phyloP scores from a whole-genome alignment of 208 protist genomes.

The Trypanosoma vivax region DNA sequence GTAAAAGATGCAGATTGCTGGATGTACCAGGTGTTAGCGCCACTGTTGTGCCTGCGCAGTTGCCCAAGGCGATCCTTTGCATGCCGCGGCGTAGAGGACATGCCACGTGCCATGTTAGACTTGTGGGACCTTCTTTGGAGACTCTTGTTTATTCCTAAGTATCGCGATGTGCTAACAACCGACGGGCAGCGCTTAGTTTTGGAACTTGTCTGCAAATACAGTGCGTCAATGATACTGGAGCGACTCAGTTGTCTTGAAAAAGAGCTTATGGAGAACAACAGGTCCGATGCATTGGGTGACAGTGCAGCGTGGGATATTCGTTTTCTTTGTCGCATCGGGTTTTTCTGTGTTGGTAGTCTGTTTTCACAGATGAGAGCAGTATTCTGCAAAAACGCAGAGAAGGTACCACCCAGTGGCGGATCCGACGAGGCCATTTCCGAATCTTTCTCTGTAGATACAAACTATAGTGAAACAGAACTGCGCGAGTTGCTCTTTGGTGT shows the following conservation, averaged over 20 bases:
- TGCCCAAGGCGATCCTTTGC: constrained; percentile 17
- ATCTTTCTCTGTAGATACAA: background rate
- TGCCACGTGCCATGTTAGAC: constrained; percentile 1
- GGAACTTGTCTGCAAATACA: constrained; percentile 22
- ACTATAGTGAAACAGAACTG: constrained; percentile 3
- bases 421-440: no score
- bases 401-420: no score
- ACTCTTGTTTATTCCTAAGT: constrained; percentile 8
- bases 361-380: constrained; percentile 3
- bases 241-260: constrained; percentile 2
- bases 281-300: background rate
- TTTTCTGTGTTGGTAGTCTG: constrained; percentile 16
- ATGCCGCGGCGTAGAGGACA: background rate
- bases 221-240: constrained; percentile 3
- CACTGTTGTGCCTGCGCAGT: constrained; percentile 49
- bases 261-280: background rate
- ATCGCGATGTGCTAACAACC: background rate
- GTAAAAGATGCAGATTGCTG: background rate
- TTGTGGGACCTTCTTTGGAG: constrained; percentile 16
- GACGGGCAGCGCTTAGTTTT: constrained; percentile 17
- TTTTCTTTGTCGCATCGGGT: constrained; percentile 16
- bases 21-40: constrained; percentile 32
- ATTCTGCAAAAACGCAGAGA: background rate
- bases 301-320: background rate
- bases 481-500: background rate